Percentiles rank a stretch among this genome's conserved stretches.
phyloP scores from a whole-genome alignment of 2,329 filamentous ascomycete species.

The Claviceps africana region DNA sequence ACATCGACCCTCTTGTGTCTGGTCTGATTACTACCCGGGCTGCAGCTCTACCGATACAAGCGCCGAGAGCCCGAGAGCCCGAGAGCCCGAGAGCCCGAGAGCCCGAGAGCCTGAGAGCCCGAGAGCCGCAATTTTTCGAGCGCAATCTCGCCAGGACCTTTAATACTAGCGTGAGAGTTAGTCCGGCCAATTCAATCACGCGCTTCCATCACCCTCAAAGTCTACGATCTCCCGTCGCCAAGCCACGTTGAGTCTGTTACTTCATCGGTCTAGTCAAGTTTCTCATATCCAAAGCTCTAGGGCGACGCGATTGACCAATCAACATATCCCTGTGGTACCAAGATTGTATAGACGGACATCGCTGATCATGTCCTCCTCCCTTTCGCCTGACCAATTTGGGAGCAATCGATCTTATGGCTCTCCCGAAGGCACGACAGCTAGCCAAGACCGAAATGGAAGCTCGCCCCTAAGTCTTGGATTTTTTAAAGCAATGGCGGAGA shows the following conservation, averaged over 20 bases:
- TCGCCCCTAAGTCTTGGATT: slow-evolving; percentile 42
- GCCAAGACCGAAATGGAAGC: slow-evolving; percentile 24
- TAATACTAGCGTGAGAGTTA: neutral
- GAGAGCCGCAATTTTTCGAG: neutral
- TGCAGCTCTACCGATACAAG: too few species aligned
- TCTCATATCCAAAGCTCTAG: neutral
- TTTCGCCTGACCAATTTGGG: slow-evolving; percentile 26
- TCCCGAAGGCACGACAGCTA: slow-evolving; percentile 14
- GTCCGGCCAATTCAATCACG: neutral
- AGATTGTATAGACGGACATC: neutral
- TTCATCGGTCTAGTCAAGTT: neutral
- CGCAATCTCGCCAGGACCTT: neutral
- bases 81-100: neutral
- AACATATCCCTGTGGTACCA: neutral
- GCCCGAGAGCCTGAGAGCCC: neutral
- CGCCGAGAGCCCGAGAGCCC: neutral
- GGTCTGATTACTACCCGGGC: neutral
- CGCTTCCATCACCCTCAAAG: neutral
- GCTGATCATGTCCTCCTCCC: slow-evolving; percentile 21
- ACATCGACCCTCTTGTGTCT: neutral
- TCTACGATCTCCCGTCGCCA: neutral
- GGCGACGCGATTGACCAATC: neutral
- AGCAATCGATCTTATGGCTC: slow-evolving; percentile 14
- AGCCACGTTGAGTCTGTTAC: neutral
- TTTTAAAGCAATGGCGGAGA: slow-evolving; percentile 55